These are phyloP conservation scores for Saxophila tyrrhenica DNA, from an alignment of 495 filamentous ascomycete species.

Conservation along the genomic window DNA sequence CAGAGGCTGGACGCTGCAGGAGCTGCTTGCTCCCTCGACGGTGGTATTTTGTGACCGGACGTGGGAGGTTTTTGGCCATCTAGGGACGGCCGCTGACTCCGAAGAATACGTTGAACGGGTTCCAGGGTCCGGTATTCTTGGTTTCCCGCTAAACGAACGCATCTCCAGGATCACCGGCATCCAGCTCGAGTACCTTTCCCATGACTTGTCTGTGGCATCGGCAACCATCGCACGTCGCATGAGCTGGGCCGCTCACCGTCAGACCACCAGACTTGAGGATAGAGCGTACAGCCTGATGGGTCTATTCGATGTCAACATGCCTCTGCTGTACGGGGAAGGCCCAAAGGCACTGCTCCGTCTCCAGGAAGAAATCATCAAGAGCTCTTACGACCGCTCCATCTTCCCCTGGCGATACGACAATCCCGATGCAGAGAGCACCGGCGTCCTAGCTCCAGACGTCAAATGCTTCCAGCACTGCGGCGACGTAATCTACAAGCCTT, in stretches of 20 bases:
- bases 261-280: slow-evolving; percentile 16
- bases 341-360: slow-evolving; percentile 11
- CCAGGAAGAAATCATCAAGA: slow-evolving; percentile 11
- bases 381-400: slow-evolving; percentile 3
- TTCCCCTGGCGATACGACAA: background rate
- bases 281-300: slow-evolving; percentile 19
- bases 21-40: background rate
- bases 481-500: background rate
- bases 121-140: background rate
- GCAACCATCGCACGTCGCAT: slow-evolving; percentile 14
- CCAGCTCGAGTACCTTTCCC: background rate
- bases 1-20: slow-evolving; percentile 15
- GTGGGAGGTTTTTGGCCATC: slow-evolving; percentile 3
- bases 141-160: background rate
- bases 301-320: slow-evolving; percentile 20
- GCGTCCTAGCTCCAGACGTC: background rate
- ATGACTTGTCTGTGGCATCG: background rate
- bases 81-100: background rate
- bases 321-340: slow-evolving; percentile 19
- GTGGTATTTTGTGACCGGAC: background rate
- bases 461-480: background rate
- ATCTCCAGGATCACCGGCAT: slow-evolving; percentile 1
- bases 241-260: slow-evolving; percentile 14
- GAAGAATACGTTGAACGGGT: background rate
- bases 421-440: background rate